Conservation (phyloP, 805 yeast species). For the Lachancea cidri region DNA sequence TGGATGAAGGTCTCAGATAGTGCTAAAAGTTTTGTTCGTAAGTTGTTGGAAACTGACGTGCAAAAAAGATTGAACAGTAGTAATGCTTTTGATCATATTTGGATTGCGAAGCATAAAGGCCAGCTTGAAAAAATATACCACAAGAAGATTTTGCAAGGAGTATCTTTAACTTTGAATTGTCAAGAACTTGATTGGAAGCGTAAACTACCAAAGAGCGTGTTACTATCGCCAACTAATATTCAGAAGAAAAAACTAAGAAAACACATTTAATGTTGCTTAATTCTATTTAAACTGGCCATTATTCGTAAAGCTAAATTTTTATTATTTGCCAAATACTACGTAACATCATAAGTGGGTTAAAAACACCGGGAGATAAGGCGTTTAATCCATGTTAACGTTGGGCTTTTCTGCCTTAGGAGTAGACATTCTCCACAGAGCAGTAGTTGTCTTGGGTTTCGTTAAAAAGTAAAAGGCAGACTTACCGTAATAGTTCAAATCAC, state of each 20-base stretch:
- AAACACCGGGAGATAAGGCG: too few relatives aligned
- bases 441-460: neutral
- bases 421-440: neutral
- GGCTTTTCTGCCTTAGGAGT: neutral
- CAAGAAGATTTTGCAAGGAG: conserved; percentile 24
- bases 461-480: neutral
- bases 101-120: conserved; percentile 41
- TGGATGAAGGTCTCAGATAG: conserved; percentile 39
- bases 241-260: conserved; percentile 1
- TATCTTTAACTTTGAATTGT: too few relatives aligned
- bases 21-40: conserved; percentile 44
- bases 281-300: too few relatives aligned
- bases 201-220: conserved; percentile 23
- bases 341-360: too few relatives aligned
- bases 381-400: neutral
- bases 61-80: conserved; percentile 34
- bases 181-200: conserved; percentile 19
- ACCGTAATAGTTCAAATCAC: neutral
- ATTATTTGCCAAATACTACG: too few relatives aligned
- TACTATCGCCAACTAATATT: neutral
- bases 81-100: conserved; percentile 40
- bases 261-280: too few relatives aligned
- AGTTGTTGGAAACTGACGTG: conserved; percentile 38
- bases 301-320: too few relatives aligned
- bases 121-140: conserved; percentile 37